Conservation (phyloP, 345 rosid genomes). For the Populus simonii region DNA sequence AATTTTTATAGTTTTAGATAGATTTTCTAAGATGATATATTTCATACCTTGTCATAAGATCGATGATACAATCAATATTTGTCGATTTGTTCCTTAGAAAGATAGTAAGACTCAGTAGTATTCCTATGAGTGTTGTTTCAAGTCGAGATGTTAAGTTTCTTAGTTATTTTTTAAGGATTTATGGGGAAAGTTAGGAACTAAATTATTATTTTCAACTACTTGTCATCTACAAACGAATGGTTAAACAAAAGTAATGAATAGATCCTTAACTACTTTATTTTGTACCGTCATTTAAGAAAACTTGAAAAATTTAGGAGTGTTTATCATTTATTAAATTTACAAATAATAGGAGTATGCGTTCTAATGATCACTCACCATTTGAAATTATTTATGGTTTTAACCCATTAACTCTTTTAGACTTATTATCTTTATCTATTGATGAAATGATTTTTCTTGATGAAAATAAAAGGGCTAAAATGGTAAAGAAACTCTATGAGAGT, state of each 20-base stretch:
- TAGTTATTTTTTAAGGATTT: not conserved
- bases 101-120: not conserved
- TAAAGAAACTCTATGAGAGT: not conserved
- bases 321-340: not conserved
- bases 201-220: not conserved
- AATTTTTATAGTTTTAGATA: not conserved
- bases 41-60: not conserved
- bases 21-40: not conserved
- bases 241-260: not conserved
- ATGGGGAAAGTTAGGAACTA: not conserved
- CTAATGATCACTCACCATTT: not conserved
- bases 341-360: not conserved
- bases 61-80: not conserved
- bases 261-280: not conserved
- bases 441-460: not conserved
- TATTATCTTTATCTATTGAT: not conserved
- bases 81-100: not conserved
- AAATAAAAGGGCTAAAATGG: not conserved
- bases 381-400: not conserved
- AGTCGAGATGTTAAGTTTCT: not conserved
- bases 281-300: not conserved
- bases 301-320: not conserved
- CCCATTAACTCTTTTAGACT: not conserved
- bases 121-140: not conserved
- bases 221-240: not conserved